These are phyloP conservation scores for Botrytis elliptica DNA, from an alignment of 2,329 filamentous ascomycete species.

Conservation along the genomic window DNA sequence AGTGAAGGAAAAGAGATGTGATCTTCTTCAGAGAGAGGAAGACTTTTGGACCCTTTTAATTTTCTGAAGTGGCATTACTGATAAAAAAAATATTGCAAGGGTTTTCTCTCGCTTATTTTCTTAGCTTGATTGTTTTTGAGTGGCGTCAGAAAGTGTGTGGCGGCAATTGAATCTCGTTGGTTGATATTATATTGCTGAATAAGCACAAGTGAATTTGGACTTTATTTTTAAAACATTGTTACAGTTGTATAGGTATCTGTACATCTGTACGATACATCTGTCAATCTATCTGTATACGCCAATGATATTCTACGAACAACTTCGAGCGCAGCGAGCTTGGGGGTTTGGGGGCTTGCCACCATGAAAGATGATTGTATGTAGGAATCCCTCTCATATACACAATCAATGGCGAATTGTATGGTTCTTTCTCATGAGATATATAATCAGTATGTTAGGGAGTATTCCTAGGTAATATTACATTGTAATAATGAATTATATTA, in stretches of 20 bases:
- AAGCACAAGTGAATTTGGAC: background rate
- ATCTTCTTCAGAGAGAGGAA: background rate
- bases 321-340: slow-evolving; percentile 10
- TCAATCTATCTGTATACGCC: background rate
- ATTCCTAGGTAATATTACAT: background rate
- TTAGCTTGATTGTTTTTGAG: background rate
- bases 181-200: background rate
- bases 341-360: slow-evolving; percentile 3
- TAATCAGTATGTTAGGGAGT: background rate
- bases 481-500: background rate
- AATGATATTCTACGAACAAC: background rate
- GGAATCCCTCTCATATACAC: background rate
- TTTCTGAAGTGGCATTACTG: slow-evolving; percentile 9
- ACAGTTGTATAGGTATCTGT: background rate
- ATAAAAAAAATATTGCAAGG: background rate
- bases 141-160: background rate
- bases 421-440: background rate
- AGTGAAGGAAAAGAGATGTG: background rate
- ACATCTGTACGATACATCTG: background rate
- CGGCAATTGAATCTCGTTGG: background rate
- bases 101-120: background rate
- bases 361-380: background rate
- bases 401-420: background rate
- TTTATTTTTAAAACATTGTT: background rate
- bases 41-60: background rate